Conservation (phyloP, 768 basidiomycete species). For the Ephemerocybe angulata region DNA sequence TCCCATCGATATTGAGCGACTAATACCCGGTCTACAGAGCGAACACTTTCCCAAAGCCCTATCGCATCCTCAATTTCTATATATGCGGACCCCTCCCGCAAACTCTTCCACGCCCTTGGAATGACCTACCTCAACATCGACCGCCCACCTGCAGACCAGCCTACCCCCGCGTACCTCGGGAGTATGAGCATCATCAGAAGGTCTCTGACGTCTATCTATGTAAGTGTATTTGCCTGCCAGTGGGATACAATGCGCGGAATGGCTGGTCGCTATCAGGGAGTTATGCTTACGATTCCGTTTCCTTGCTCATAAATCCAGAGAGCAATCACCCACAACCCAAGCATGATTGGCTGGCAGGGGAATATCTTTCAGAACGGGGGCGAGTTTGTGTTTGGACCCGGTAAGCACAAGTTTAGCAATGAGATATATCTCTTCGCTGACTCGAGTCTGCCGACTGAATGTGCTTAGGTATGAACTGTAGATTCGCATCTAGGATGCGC, state of each 20-base stretch:
- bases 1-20: constrained; percentile 20
- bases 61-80: too few relatives aligned
- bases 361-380: constrained; percentile 61
- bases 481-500: constrained; percentile 55
- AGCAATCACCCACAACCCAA: constrained; percentile 40
- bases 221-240: constrained; percentile 15
- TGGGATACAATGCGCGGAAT: too few relatives aligned
- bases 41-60: too few relatives aligned
- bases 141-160: constrained; percentile 40
- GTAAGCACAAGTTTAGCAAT: constrained; percentile 23
- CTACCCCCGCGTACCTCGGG: constrained; percentile 45
- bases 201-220: constrained; percentile 43
- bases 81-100: constrained; percentile 62
- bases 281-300: neutral
- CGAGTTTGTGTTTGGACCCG: constrained; percentile 60
- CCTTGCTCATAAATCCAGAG: constrained; percentile 15
- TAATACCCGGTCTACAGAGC: constrained; percentile 41
- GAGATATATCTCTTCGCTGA: neutral
- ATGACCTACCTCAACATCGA: constrained; percentile 51
- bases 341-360: constrained; percentile 56
- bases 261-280: neutral
- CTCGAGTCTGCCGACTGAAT: neutral
- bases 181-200: constrained; percentile 24
- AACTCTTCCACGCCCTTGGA: constrained; percentile 56
- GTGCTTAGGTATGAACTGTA: constrained; percentile 39